Base-by-base conservation (phyloP, 2,329 filamentous ascomycete species). In the Trichoderma koningiopsis region DNA sequence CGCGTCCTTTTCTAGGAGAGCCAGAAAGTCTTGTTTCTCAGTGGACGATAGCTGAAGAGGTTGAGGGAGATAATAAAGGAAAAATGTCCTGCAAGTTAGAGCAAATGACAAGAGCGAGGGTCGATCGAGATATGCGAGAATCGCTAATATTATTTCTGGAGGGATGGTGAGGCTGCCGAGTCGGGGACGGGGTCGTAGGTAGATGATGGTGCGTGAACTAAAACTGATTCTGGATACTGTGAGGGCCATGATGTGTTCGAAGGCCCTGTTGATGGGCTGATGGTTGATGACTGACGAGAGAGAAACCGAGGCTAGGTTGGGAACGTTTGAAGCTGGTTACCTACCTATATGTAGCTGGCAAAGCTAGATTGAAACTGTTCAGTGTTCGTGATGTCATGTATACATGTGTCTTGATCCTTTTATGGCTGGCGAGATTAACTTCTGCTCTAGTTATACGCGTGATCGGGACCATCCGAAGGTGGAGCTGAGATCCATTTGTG, bases 1-100 rank as follows among this genome's bases (percentile, higher is more conserved):
- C 24, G 52, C 27, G 27, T 70, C 70, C 49, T 58, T 72, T 55
- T 72, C 70, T 4, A 72, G 63, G 11, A 70, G 47, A 19, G 58
- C n/a, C 22, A 72, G 68, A 24, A 70, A 47, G 37, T 57, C 31
- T 24, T 47, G 43, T 31, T 65, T 68, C 14, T 70, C 63, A 19
- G n/a, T 11, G 11, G 14, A 22, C 7, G 52, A 16, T 16, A 70
- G 56, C 13, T 37, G 16, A 4, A 27, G 49, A 22, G 56, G 40
- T 7, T 57, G 16, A n/a, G 68, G 64, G 24, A 70, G 61, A 24
- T 56, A 70, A 10, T 53, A 47, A 10, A 22, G 6, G 33, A 65
- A 62, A 31, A 68, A 69, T 19, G 22, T 22, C 40, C 58, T 43
- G 29, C 71, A 72, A 60, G 70, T 72, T 11, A 72, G 47, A 22